Evolutionary conservation across 2,329 filamentous ascomycete species (phyloP).

Genomic region (Epichloe aotearoae): DNA sequence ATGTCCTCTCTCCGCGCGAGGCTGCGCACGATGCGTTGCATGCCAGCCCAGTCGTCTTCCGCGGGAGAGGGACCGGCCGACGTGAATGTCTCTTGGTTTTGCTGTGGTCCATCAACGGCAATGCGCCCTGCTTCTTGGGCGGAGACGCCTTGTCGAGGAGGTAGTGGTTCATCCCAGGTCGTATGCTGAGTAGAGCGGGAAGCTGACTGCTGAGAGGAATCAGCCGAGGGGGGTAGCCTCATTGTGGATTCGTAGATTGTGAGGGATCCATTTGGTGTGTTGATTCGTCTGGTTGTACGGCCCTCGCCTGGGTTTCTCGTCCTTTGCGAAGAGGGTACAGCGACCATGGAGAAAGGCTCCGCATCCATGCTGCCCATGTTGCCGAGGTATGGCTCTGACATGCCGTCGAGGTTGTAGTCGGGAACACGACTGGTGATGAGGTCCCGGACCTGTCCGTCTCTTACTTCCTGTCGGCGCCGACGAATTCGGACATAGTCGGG

Average conservation of each 20-base stretch:
- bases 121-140: not conserved
- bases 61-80: slow-evolving; percentile 8
- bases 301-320: not conserved
- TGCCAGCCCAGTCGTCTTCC: slow-evolving; percentile 38
- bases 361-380: not conserved
- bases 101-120: not conserved
- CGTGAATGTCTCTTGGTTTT: not conserved
- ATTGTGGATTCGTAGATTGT: slow-evolving; percentile 4
- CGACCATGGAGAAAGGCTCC: not conserved
- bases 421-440: slow-evolving; percentile 6
- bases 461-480: slow-evolving; percentile 3
- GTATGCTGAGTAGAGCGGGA: not conserved
- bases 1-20: slow-evolving; percentile 61
- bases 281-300: slow-evolving; percentile 1
- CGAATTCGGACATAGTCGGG: slow-evolving; percentile 7
- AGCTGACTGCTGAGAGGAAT: not conserved
- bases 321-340: not conserved
- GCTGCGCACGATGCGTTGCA: slow-evolving; percentile 59
- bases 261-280: not conserved
- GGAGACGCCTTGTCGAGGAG: not conserved
- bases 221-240: not conserved
- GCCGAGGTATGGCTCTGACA: slow-evolving; percentile 4
- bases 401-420: slow-evolving; percentile 8
- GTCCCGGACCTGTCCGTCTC: not conserved
- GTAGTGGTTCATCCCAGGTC: not conserved